A percentile compares a stretch with the other conserved stretches of the same genome.
phyloP scores from a whole-genome alignment of 1,139 yeast species.

The Suhomyces guaymorum region DNA sequence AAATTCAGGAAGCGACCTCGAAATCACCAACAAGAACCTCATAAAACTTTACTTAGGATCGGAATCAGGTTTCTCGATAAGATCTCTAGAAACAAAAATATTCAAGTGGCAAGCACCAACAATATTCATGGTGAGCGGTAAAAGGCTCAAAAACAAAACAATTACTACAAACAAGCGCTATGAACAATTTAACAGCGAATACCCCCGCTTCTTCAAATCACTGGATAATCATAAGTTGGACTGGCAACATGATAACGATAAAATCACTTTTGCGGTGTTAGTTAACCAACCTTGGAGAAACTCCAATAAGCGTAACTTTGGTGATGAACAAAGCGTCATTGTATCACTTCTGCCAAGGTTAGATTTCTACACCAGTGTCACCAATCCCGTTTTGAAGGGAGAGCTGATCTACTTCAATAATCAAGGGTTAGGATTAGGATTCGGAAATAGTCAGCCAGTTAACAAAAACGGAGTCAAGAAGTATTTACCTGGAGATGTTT shows the following conservation, averaged over 20 bases:
- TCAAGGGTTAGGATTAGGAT: constrained; percentile 75
- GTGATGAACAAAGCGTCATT: constrained; percentile 54
- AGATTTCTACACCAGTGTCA: constrained; percentile 50
- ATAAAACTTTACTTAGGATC: constrained; percentile 72
- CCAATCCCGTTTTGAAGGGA: constrained; percentile 30
- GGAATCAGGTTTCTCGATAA: constrained; percentile 79
- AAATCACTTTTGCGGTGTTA: constrained; percentile 60
- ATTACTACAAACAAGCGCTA: constrained; percentile 48
- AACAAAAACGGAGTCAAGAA: constrained; percentile 44
- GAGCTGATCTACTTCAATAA: constrained; percentile 63
- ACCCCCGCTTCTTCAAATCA: constrained; percentile 48
- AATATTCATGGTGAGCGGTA: constrained; percentile 67
- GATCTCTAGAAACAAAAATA: constrained; percentile 80
- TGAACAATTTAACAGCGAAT: constrained; percentile 50
- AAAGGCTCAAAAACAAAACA: constrained; percentile 45
- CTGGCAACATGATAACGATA: constrained; percentile 43
- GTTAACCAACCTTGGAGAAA: constrained; percentile 74
- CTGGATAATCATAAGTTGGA: constrained; percentile 28
- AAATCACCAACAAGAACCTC: constrained; percentile 42
- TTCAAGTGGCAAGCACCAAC: constrained; percentile 94
- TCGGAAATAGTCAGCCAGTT: constrained; percentile 68
- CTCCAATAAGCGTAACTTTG: constrained; percentile 73
- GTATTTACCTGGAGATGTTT: constrained; percentile 65
- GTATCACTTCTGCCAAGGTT: constrained; percentile 68
- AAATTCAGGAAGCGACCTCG: constrained; percentile 20